Conservation (phyloP, 768 basidiomycete species). For the Suillus sp. region DNA sequence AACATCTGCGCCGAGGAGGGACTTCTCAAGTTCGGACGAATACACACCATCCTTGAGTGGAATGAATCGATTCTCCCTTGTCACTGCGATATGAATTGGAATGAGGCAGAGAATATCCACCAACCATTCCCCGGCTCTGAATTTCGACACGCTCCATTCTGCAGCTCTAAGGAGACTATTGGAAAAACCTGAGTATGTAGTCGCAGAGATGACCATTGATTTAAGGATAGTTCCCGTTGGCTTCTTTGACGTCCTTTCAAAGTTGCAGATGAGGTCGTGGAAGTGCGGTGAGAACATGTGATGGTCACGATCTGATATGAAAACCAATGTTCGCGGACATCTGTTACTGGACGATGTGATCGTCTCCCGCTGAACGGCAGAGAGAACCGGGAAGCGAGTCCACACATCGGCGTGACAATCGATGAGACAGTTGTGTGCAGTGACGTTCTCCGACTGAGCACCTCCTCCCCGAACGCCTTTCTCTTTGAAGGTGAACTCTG, state of each 20-base stretch:
- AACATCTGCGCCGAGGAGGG: slow-evolving; percentile 60
- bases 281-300: slow-evolving; percentile 46
- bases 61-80: slow-evolving; percentile 60
- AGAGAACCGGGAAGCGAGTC: slow-evolving; percentile 60
- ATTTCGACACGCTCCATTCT: slow-evolving; percentile 38
- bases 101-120: slow-evolving; percentile 62
- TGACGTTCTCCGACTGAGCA: slow-evolving; percentile 19
- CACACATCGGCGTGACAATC: slow-evolving; percentile 60
- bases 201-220: slow-evolving; percentile 37
- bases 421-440: slow-evolving; percentile 53
- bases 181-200: slow-evolving; percentile 33
- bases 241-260: slow-evolving; percentile 54
- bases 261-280: slow-evolving; percentile 44
- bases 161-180: slow-evolving; percentile 16
- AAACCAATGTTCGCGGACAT: slow-evolving; percentile 39
- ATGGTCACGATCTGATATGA: slow-evolving; percentile 43
- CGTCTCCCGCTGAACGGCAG: slow-evolving; percentile 51
- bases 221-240: slow-evolving; percentile 49
- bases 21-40: slow-evolving; percentile 51
- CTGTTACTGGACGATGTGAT: slow-evolving; percentile 38
- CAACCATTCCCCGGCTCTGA: slow-evolving; percentile 60
- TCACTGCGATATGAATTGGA: slow-evolving; percentile 63
- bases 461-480: slow-evolving; percentile 32
- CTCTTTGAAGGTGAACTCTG: slow-evolving; percentile 58
- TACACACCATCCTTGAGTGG: slow-evolving; percentile 61